Conservation (phyloP, 1,284 basidiomycete genomes). For the Malassezia psittaci region DNA sequence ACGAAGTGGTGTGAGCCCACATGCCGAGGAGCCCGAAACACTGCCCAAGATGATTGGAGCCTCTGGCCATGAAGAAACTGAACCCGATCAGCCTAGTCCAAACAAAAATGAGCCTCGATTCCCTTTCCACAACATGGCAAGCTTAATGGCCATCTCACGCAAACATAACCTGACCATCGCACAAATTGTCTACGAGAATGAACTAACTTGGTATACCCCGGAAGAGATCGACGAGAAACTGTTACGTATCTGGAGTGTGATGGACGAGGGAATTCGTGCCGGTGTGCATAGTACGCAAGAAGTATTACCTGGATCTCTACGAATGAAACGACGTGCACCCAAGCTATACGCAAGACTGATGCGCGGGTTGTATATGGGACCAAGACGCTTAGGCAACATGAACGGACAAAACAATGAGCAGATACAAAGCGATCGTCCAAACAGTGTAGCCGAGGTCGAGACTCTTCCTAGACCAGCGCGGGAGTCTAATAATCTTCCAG, state of each 20-base stretch:
- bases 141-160: constrained; percentile 64
- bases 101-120: constrained; percentile 58
- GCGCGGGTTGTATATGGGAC: constrained; percentile 57
- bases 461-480: not conserved
- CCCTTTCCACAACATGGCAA: constrained; percentile 70
- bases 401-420: not conserved
- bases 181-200: constrained; percentile 81
- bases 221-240: constrained; percentile 36
- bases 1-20: constrained; percentile 36
- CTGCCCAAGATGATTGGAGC: not conserved
- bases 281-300: constrained; percentile 71
- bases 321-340: constrained; percentile 33
- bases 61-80: not conserved
- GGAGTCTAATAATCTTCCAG: not conserved
- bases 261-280: constrained; percentile 83
- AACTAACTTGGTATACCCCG: constrained; percentile 52
- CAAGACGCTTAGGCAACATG: constrained; percentile 7
- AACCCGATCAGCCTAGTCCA: not conserved
- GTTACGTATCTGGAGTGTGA: constrained; percentile 66
- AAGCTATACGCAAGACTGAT: constrained; percentile 63
- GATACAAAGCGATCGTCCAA: constrained; percentile 5
- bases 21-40: constrained; percentile 3
- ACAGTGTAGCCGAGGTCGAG: not conserved
- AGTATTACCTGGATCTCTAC: constrained; percentile 70
- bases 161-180: constrained; percentile 63